Evolutionary conservation across 495 filamentous ascomycete genomes (phyloP), one percentile per base, ranked within the genome.

Genomic region (Tuber microsphaerosporum): DNA sequence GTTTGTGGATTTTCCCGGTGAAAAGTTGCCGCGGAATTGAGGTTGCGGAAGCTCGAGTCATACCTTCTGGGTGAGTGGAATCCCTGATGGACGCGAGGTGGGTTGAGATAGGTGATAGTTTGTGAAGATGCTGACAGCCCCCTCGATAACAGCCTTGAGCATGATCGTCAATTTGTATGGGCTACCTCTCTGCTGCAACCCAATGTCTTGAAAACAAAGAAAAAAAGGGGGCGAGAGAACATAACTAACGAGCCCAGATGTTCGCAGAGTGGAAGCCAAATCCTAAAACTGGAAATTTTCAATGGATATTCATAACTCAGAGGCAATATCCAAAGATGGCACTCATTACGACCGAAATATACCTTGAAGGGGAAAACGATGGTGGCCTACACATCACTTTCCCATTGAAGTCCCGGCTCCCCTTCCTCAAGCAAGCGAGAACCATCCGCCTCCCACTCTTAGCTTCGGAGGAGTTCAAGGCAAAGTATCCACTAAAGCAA

Each of bases 11-110:
- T 61, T 97, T 94, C 83, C 94, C 94, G 0, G 85, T 97, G 79
- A 97, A 97, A 85, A 93, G 91, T 75, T 97, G 94, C 82, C 86
- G 87, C 76, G 92, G 91, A 20, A 89, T 97, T 31, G 93, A 97
- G 84, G 81, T 97, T 72, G 84, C 88, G 73, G 80, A 86, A 72
- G 89, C 88, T 68, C 89, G 89, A 71, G 87, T 97, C 7, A 84
- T 94, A 42, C 82, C 88, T 8, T 90, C 89, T 22, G 94, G 94
- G 80, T 82, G 41, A 74, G 80, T 76, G 31, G 26, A 65, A 65
- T 65, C 31, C 56, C 14, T 34, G 3, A 34, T 34, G 26, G 6
- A 31, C 56, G 26, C 5, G 26, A 10, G 26, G 0, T 34, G 26
- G 56, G 26, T 65, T 34, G 56, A 17, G 26, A 19, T 34, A 19